Evolutionary conservation across 805 yeast genomes (phyloP).

Genomic region (Zygotorulaspora chibaensis): DNA sequence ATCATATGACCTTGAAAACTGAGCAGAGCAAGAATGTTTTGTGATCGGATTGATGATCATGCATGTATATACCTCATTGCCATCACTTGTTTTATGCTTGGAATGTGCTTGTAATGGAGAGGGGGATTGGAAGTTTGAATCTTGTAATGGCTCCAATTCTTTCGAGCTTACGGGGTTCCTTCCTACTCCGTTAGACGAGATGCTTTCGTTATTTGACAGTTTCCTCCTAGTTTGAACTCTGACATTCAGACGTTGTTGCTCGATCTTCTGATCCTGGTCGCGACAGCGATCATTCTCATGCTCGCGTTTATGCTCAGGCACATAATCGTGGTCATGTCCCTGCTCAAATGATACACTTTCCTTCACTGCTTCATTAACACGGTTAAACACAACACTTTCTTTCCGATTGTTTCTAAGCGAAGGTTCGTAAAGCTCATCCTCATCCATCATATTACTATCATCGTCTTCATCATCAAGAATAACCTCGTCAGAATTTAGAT

Average conservation of each 20-base stretch:
- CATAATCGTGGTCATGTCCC: neutral
- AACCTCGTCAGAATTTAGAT: slow-evolving; percentile 7
- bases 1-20: slow-evolving; percentile 92
- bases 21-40: slow-evolving; percentile 31
- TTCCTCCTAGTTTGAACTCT: slow-evolving; percentile 1
- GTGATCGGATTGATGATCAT: slow-evolving; percentile 26
- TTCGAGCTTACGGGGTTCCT: slow-evolving; percentile 1
- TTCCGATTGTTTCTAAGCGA: slow-evolving; percentile 13
- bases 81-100: slow-evolving; percentile 1
- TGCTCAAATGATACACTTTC: neutral
- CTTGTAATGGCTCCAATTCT: neutral
- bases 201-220: neutral
- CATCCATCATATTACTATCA: slow-evolving; percentile 17
- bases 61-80: slow-evolving; percentile 18
- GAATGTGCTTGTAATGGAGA: slow-evolving; percentile 5
- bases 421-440: slow-evolving; percentile 22
- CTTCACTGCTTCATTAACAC: slow-evolving; percentile 1
- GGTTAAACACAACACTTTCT: slow-evolving; percentile 15
- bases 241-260: neutral
- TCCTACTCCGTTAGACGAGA: slow-evolving; percentile 1
- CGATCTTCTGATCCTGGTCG: neutral
- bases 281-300: no score
- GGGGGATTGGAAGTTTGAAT: slow-evolving; percentile 3
- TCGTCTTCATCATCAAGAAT: slow-evolving; percentile 16
- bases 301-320: no score